phyloP scores from a whole-genome alignment of 306 rosid genomes.

The Dryas drummondii region DNA sequence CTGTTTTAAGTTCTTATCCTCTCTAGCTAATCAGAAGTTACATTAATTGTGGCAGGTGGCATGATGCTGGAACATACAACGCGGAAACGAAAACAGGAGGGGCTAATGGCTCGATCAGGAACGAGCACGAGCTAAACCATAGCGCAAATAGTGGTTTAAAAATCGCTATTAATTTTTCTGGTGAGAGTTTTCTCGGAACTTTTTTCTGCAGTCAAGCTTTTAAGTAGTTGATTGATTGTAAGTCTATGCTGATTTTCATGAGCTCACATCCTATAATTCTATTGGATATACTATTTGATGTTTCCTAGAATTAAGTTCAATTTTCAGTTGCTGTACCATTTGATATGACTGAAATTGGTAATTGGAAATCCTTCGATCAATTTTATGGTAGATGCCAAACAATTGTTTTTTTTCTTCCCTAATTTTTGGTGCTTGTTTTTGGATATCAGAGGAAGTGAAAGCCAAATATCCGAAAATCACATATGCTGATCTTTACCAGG shows the following conservation, averaged over 20 bases:
- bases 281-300: neutral
- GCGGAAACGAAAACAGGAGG: slow-evolving; percentile 69
- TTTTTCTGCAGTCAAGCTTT: neutral
- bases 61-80: slow-evolving; percentile 79
- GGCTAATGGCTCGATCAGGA: slow-evolving; percentile 80
- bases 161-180: slow-evolving; percentile 65
- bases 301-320: neutral
- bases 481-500: slow-evolving; percentile 91
- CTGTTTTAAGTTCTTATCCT: neutral
- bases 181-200: slow-evolving; percentile 27
- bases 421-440: slow-evolving; percentile 19
- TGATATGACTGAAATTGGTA: neutral
- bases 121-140: slow-evolving; percentile 51
- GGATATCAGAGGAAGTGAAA: slow-evolving; percentile 67
- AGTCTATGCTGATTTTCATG: neutral
- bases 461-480: slow-evolving; percentile 59
- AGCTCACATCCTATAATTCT: neutral
- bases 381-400: neutral
- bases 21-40: neutral
- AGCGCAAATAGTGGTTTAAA: slow-evolving; percentile 64
- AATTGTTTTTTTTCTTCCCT: slow-evolving; percentile 1
- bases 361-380: neutral
- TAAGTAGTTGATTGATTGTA: neutral
- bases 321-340: neutral
- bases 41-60: slow-evolving; percentile 57